A percentile compares a stretch with the other conserved stretches of the same genome.
phyloP scores from a whole-genome alignment of 1,139 yeast genomes.

The Yamadazyma dendronema region DNA sequence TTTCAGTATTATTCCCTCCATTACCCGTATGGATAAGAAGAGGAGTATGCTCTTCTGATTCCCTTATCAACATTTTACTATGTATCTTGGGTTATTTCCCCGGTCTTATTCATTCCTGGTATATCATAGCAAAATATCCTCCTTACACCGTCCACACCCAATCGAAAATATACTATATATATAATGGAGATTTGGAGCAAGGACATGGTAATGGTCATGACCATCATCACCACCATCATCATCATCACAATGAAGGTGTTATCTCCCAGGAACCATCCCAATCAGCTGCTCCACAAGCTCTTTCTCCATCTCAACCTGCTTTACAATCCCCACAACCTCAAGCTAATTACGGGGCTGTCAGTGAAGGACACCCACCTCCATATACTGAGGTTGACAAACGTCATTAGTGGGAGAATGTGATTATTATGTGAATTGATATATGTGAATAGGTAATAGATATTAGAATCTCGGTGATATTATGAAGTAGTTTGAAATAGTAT shows the following conservation, averaged over 20 bases:
- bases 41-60: constrained; percentile 62
- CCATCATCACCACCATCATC: constrained; percentile 21
- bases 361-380: constrained; percentile 30
- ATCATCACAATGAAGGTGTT: no score
- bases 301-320: constrained; percentile 1
- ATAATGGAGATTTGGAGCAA: constrained; percentile 31
- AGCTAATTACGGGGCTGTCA: constrained; percentile 17
- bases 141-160: constrained; percentile 23
- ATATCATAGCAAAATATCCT: constrained; percentile 53
- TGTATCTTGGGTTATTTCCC: constrained; percentile 65
- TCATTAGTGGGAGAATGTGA: no score
- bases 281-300: no score
- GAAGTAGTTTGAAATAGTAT: no score
- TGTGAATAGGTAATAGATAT: not conserved
- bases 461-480: no score
- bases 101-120: constrained; percentile 68
- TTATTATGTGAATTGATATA: no score
- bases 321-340: constrained; percentile 9
- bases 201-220: constrained; percentile 18
- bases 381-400: constrained; percentile 31
- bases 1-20: constrained; percentile 68
- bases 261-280: no score
- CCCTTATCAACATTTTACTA: constrained; percentile 56
- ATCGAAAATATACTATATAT: constrained; percentile 32
- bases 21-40: constrained; percentile 69